A percentile compares a stretch with the other conserved stretches of the same genome.
Conservation (phyloP, 2,329 filamentous ascomycete genomes). For the Meredithiella fracta region DNA sequence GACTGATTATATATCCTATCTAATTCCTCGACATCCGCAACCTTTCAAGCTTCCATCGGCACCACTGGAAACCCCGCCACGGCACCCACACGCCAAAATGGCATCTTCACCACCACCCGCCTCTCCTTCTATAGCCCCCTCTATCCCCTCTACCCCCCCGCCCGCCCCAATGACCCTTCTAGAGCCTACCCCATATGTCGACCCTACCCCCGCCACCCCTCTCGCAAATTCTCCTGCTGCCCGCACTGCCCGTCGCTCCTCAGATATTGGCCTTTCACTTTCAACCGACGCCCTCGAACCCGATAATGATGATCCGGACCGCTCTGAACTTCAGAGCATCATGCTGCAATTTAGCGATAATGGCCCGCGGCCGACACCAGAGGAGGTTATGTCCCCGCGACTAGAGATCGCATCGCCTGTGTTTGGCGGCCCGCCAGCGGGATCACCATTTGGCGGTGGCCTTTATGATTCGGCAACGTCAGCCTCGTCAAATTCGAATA, state of each 20-base stretch:
- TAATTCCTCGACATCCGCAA: background rate
- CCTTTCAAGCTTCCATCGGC: background rate
- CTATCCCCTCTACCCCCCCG: constrained; percentile 16
- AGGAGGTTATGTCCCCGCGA: constrained; percentile 85
- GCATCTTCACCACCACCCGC: background rate
- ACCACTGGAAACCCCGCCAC: background rate
- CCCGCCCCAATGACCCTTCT: constrained; percentile 30
- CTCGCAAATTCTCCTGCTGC: constrained; percentile 39
- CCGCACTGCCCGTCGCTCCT: constrained; percentile 30
- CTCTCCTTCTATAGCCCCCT: background rate
- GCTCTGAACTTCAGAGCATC: constrained; percentile 85
- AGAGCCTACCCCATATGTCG: constrained; percentile 33
- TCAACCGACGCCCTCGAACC: constrained; percentile 38
- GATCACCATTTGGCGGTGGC: constrained; percentile 4
- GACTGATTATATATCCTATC: no score
- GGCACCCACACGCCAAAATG: constrained; percentile 1
- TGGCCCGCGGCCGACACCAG: constrained; percentile 51
- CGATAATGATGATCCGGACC: constrained; percentile 53
- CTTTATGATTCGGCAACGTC: background rate
- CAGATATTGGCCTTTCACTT: constrained; percentile 26
- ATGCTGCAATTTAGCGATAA: constrained; percentile 88
- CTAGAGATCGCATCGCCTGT: constrained; percentile 69
- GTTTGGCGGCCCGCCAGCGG: constrained; percentile 38
- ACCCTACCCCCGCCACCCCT: constrained; percentile 42
- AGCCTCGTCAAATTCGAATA: background rate